Conservation (phyloP, 129 eudicot genomes). For the Calendula officinalis region DNA sequence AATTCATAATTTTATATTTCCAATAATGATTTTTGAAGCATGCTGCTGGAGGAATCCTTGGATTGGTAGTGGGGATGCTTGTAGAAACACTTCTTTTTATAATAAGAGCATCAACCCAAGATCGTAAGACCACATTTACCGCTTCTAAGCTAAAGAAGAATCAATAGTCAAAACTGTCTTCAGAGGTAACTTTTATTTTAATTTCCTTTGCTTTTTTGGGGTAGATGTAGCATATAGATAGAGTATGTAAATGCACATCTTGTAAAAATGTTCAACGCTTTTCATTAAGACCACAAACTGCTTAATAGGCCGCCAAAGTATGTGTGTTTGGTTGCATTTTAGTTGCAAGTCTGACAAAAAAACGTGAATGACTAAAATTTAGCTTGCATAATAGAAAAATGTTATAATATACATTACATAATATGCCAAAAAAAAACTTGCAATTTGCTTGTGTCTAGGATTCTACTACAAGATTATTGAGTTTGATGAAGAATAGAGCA, state of each 20-base stretch:
- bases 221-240: not conserved
- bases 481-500: not conserved
- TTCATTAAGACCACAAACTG: not conserved
- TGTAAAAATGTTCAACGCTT: not conserved
- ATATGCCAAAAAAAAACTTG: too few species aligned
- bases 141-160: slow-evolving; percentile 57
- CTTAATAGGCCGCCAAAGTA: too few species aligned
- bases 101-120: slow-evolving; percentile 50
- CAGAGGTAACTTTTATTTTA: slow-evolving; percentile 19
- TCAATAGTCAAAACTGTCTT: slow-evolving; percentile 39
- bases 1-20: too few species aligned
- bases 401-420: too few species aligned
- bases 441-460: slow-evolving; percentile 6
- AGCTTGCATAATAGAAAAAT: too few species aligned
- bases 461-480: not conserved
- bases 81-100: slow-evolving; percentile 89
- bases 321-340: too few species aligned
- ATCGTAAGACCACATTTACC: slow-evolving; percentile 35
- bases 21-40: slow-evolving; percentile 34
- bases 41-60: slow-evolving; percentile 94
- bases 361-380: too few species aligned
- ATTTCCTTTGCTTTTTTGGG: not conserved
- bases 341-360: too few species aligned
- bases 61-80: slow-evolving; percentile 80
- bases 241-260: not conserved